Base-by-base conservation (phyloP, 345 rosid genomes). In the Rhodomyrtus tomentosa region DNA sequence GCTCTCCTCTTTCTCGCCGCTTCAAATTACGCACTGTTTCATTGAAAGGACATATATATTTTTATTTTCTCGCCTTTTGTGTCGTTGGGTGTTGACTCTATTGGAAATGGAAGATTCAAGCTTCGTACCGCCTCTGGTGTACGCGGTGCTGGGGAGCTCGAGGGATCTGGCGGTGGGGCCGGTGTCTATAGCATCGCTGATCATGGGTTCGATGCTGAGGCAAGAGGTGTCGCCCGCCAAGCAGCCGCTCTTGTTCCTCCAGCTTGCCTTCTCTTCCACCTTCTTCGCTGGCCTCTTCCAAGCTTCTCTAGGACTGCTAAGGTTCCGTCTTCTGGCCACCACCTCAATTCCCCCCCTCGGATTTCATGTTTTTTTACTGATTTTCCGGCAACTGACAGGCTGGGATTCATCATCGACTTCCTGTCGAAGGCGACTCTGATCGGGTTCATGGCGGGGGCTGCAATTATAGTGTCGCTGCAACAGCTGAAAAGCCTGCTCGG, bases 401-500 rank as follows among this genome's bases (percentile, higher is more conserved):
- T 96, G 55, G 99, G 99, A 45, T 95, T 97, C 54, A 93, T 97
- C 42, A 94, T 97, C 76, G 99, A 97, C 89, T 97, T 92, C 85
- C 91, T 97, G 45, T 97, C 99, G 54, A 95, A 92, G 86, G 98
- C 99, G 5, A 97, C 95, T 20, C 88, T 97, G 29, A 90, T 93
- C 22, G 99, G 99, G 52, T 97, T 97, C 93, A 95, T 95, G 99
- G 98, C 96, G 36, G 99, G 99, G 52, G 98, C 99, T 32, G 99
- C 99, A 22, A 90, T 94, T 73, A 94, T 97, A 68, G 99, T 97
- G 29, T 93, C 98, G n/a, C 90, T 97, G 54, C 98, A 97, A 84
- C 98, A 97, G 90, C 95, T 97, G 20, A 94, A 97, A 84, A 88
- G 91, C 92, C 91, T 97, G 52, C 98, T 95, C 25, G 99, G 99